Base-by-base conservation (phyloP, 352 stramenopile genomes). In the Phytophthora hibernalis region DNA sequence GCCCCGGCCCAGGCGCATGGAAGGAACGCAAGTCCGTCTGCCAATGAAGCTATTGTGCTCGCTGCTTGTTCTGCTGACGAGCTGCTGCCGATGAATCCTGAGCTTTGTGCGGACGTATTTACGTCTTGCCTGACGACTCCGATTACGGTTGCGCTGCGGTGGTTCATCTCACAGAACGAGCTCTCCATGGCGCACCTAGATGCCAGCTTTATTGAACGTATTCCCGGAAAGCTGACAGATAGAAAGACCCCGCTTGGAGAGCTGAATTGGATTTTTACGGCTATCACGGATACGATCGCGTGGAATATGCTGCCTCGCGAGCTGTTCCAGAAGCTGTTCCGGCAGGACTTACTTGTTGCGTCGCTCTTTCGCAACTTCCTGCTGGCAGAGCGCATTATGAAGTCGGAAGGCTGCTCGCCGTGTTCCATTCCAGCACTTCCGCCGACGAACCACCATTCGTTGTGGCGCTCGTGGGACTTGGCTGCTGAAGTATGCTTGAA, bases 191-290 rank as follows among this genome's bases (percentile, higher is more conserved):
- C 75, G 8, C 85, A 95, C 67, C 30, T 96, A 16, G 87, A 95
- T 61, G 78, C 80, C n/a, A 91, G 72, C 58, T 93, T 93, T 28
- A 95, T 96, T 66, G 87, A 96, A 43, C 87, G 89, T 33, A 96
- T 96, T 48, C 87, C 89, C 1, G 89, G 98, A 42, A 98, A 98
- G 62, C 76, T 98, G 4, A 97, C 88, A 0, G 96, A 99, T 53
- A 80, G 92, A 15, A 97, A 98, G 56, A 97, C 92, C 10, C 96
- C 97, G 5, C 70, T 98, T 2, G 97, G 98, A 35, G 97, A 99
- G 69, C 80, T 99, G 35, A 99, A 99, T 86, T 99, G 98, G 98
- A 99, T 99, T 51, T 99, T 99, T 72, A 99, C 97, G 13, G 97
- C 98, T n/a, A 98, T 99, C 53, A 99, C 98, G 0, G 98, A 99